phyloP scores from a whole-genome alignment of 2,329 filamentous ascomycete genomes.

The Sclerotinia sclerotiorum region DNA sequence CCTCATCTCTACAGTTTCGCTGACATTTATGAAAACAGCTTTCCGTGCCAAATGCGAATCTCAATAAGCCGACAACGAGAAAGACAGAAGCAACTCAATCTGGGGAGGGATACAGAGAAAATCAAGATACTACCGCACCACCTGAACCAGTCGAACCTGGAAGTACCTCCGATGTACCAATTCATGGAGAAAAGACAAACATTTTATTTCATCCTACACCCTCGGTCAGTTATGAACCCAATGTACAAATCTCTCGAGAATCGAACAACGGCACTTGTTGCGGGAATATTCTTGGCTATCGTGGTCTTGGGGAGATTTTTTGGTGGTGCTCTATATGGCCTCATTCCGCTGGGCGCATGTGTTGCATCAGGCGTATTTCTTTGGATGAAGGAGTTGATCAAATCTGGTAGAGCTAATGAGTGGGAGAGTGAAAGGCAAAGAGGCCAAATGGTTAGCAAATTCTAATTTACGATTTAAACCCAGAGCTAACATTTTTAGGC shows the following conservation, averaged over 20 bases:
- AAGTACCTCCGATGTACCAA: constrained; percentile 88
- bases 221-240: constrained; percentile 83
- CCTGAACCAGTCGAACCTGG: constrained; percentile 82
- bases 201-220: constrained; percentile 95
- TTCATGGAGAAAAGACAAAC: constrained; percentile 95
- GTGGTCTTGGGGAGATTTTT: constrained; percentile 76
- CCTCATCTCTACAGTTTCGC: constrained; percentile 2
- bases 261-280: constrained; percentile 68
- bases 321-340: constrained; percentile 72
- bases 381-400: constrained; percentile 85
- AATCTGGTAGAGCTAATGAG: constrained; percentile 77
- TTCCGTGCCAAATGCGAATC: constrained; percentile 85
- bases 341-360: constrained; percentile 71
- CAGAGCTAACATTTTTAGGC: constrained; percentile 46
- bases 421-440: constrained; percentile 86
- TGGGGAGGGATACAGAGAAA: constrained; percentile 75
- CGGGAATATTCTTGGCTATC: constrained; percentile 69
- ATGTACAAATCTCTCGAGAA: constrained; percentile 78
- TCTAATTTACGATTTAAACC: too few relatives aligned
- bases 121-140: constrained; percentile 86
- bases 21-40: constrained; percentile 50
- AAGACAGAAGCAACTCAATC: constrained; percentile 71
- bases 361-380: constrained; percentile 78
- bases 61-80: constrained; percentile 71
- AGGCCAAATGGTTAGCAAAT: constrained; percentile 64